Evolutionary conservation across 257 asterid species (phyloP).

Genomic region (Forsythia viridissima): DNA sequence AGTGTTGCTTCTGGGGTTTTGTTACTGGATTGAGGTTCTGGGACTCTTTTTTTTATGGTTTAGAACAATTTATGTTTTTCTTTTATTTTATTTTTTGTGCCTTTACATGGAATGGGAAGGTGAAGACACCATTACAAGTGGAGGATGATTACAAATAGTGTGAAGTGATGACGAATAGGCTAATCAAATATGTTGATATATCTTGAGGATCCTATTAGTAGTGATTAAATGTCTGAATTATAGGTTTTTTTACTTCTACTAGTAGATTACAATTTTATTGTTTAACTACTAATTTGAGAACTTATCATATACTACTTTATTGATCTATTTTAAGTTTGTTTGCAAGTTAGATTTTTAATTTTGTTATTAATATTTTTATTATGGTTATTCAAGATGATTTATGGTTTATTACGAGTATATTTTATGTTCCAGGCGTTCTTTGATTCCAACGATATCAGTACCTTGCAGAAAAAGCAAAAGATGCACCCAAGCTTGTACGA

Average conservation of each 20-base stretch:
- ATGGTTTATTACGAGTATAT: neutral
- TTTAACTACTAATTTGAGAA: neutral
- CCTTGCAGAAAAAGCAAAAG: constrained; percentile 74
- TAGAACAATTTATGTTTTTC: neutral
- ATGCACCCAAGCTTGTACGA: constrained; percentile 88
- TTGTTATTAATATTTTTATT: too few relatives aligned
- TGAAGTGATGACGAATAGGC: neutral
- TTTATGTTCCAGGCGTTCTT: constrained; percentile 7
- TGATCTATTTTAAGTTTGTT: neutral
- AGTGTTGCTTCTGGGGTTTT: neutral
- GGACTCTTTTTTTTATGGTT: neutral
- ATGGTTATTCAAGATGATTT: neutral
- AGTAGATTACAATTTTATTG: neutral
- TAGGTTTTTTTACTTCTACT: neutral
- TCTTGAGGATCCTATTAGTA: neutral
- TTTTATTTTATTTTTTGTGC: neutral
- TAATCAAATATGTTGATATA: neutral
- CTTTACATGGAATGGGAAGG: neutral
- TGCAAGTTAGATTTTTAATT: neutral
- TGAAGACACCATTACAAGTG: too few relatives aligned
- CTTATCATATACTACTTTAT: too few relatives aligned
- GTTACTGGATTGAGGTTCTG: neutral
- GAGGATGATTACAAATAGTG: too few relatives aligned
- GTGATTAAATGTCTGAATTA: neutral
- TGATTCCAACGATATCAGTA: constrained; percentile 27